A percentile compares a stretch with the other conserved stretches of the same genome.
phyloP scores from a whole-genome alignment of 495 filamentous ascomycete species.

The Podospora pseudoanserina region DNA sequence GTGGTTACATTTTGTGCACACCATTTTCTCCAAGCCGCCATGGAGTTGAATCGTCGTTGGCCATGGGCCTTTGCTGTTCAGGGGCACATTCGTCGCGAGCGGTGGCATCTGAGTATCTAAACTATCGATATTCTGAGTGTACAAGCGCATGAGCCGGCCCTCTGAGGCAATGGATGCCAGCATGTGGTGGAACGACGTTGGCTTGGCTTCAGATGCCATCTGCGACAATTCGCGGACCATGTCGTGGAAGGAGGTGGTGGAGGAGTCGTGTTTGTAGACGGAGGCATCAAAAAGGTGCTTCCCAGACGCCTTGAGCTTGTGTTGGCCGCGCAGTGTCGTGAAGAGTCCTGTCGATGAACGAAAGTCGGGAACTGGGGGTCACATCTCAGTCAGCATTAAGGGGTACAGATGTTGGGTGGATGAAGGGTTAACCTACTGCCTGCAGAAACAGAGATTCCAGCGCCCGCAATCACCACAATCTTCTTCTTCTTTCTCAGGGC shows the following conservation, averaged over 20 bases:
- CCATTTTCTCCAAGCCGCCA: constrained; percentile 91
- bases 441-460: constrained; percentile 93
- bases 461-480: constrained; percentile 94
- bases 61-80: constrained; percentile 77
- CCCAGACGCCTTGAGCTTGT: constrained; percentile 87
- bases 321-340: constrained; percentile 71
- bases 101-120: constrained; percentile 84
- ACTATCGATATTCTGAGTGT: constrained; percentile 94
- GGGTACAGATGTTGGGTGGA: constrained; percentile 6
- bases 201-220: constrained; percentile 67
- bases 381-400: constrained; percentile 24
- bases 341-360: constrained; percentile 88
- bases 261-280: constrained; percentile 84
- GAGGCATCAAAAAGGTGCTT: constrained; percentile 97
- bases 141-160: constrained; percentile 84
- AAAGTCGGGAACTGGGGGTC: constrained; percentile 83
- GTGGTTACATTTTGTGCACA: constrained; percentile 85
- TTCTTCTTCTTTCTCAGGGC: constrained; percentile 85
- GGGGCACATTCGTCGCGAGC: constrained; percentile 70
- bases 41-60: constrained; percentile 91
- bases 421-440: constrained; percentile 66
- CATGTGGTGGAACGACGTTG: constrained; percentile 90
- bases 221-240: constrained; percentile 89
- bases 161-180: constrained; percentile 86
- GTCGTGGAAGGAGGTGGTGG: constrained; percentile 85